Evolutionary conservation across 179 eudicot genomes (phyloP).

Genomic region (Silene coronaria): DNA sequence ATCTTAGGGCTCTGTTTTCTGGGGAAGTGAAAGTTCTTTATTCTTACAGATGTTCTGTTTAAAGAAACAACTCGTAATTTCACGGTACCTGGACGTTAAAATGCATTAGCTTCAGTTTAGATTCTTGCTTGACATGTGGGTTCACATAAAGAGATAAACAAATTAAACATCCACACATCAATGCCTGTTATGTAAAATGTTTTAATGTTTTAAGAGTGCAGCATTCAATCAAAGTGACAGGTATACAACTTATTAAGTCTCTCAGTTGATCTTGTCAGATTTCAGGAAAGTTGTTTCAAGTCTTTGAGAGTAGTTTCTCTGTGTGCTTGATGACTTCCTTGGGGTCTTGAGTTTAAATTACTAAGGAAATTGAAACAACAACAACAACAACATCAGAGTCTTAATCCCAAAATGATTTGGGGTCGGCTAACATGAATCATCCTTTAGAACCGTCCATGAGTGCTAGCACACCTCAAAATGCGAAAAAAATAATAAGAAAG

Average conservation of each 20-base stretch:
- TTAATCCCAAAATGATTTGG: too few relatives aligned
- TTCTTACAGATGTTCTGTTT: not conserved
- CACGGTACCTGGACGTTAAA: not conserved
- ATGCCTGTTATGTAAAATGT: not conserved
- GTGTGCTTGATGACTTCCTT: not conserved
- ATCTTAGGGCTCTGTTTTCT: slow-evolving; percentile 2
- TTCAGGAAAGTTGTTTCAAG: not conserved
- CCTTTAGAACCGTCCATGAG: too few relatives aligned
- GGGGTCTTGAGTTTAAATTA: not conserved
- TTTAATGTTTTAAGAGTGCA: not conserved
- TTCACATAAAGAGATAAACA: not conserved
- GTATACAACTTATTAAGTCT: not conserved
- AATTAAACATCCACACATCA: not conserved
- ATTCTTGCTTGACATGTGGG: not conserved
- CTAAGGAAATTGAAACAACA: not conserved
- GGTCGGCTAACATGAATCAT: too few relatives aligned
- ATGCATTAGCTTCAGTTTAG: not conserved
- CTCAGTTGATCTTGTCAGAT: not conserved
- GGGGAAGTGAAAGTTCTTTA: not conserved
- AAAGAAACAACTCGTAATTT: not conserved
- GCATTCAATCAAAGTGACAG: not conserved
- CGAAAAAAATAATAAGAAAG: too few relatives aligned
- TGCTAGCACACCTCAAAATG: too few relatives aligned
- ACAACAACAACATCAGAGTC: too few relatives aligned
- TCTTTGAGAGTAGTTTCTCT: not conserved